These are phyloP conservation scores for Syzygium aqueum DNA, from an alignment of 345 rosid genomes.

Conservation along the genomic window DNA sequence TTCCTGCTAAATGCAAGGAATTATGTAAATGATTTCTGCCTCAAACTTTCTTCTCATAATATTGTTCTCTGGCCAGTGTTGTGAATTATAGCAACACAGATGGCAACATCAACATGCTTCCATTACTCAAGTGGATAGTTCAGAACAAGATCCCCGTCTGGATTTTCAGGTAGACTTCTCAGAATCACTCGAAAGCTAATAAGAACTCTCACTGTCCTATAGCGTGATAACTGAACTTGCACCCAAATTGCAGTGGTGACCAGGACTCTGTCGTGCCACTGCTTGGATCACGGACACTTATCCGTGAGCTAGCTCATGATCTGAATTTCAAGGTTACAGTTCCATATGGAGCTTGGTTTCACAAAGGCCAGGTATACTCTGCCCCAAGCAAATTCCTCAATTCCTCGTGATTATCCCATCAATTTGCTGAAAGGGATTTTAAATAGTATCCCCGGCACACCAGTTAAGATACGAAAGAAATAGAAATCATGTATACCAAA, in stretches of 20 bases:
- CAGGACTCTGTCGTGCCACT: conserved; percentile 86
- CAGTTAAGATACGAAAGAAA: neutral
- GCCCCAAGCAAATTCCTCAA: neutral
- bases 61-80: conserved; percentile 26
- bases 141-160: conserved; percentile 55
- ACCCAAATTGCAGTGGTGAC: conserved; percentile 47
- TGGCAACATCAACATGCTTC: conserved; percentile 57
- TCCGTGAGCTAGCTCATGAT: conserved; percentile 68
- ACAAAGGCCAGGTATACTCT: conserved; percentile 71
- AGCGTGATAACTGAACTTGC: neutral
- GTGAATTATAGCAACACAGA: conserved; percentile 51
- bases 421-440: neutral
- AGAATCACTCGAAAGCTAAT: neutral
- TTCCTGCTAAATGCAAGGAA: neutral
- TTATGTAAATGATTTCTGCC: neutral
- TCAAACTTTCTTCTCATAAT: neutral
- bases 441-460: neutral
- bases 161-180: conserved; percentile 58
- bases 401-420: neutral
- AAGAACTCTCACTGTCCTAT: neutral
- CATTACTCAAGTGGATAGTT: conserved; percentile 61
- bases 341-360: conserved; percentile 83
- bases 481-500: neutral
- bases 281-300: conserved; percentile 66
- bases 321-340: conserved; percentile 51